These are phyloP conservation scores for Fonsecaea pedrosoi DNA, from an alignment of 2,329 filamentous ascomycete genomes.

Conservation along the genomic window DNA sequence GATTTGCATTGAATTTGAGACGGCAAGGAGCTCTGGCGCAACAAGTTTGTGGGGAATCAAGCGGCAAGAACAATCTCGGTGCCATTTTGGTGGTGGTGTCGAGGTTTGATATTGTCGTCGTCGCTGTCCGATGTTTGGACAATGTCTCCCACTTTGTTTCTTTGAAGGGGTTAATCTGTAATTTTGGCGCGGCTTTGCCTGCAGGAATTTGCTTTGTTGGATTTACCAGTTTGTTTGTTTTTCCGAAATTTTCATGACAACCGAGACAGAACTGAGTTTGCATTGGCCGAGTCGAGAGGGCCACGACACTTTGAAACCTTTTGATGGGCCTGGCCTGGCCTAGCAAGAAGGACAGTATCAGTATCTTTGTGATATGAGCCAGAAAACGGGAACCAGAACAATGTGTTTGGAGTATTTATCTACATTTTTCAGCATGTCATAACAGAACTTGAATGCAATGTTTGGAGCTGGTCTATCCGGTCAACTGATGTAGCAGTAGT, in stretches of 20 bases:
- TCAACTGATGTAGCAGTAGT: too few species aligned
- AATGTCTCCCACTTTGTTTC: not conserved
- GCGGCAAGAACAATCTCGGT: not conserved
- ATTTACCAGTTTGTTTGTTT: not conserved
- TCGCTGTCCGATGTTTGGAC: not conserved
- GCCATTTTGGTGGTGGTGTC: not conserved
- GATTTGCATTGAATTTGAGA: not conserved
- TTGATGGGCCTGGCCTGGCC: not conserved
- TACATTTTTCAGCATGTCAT: not conserved
- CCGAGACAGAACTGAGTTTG: not conserved
- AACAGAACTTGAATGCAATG: not conserved
- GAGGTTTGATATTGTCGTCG: not conserved
- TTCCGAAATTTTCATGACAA: not conserved
- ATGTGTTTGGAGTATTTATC: not conserved
- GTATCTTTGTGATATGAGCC: not conserved
- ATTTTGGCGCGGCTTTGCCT: conserved; percentile 13
- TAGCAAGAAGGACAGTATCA: not conserved
- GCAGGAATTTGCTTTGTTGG: not conserved
- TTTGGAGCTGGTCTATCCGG: too few species aligned
- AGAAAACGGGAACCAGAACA: not conserved
- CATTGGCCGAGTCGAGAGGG: not conserved
- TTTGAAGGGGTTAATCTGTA: conserved; percentile 14
- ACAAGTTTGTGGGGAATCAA: not conserved
- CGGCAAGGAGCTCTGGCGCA: conserved; percentile 23
- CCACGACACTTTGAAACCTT: not conserved